Evolutionary conservation across 805 yeast species (phyloP), one percentile per base, ranked within the genome.

Genomic region (Starmera dryadoides): DNA sequence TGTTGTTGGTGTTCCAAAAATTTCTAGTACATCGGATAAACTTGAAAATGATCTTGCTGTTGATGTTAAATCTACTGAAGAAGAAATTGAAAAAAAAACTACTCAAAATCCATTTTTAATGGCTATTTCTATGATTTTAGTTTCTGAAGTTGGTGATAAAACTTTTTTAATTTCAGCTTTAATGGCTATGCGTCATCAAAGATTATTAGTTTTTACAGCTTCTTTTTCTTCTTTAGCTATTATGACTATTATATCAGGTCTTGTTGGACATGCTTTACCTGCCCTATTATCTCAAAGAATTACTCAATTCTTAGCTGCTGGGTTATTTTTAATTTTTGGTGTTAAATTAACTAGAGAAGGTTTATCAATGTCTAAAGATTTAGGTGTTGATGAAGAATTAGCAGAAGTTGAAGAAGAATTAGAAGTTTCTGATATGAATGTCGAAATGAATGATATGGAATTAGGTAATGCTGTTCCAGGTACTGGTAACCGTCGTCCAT

Each of bases 101-200:
- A 18, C 37, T 8, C 33, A 31, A 15, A 39, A 47, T 12, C 61
- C 94, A 3, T 82, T 93, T 49, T 51, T 85, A 42, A 77, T 91
- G 81, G 77, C 98, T 2, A 66, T 81, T 26, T 76, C 91, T 14
- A 93, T 93, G 98, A 93, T 93, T 55, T 65, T 86, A 25, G 85
- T 88, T n/a, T 85, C 95, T 22, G 99, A 93, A 62, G 82, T 93
- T 42, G 98, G 98, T 43, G 99, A 93, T 61, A 93, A 93, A 66
- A 93, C 99, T 0, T 93, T 93, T 58, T 72, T 93, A 48, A 87
- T 93, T 52, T 97, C 98, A 28, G 98, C 97, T 2, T 70, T 93
- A 47, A 89, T 93, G 96, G 96, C 98, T 23, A 93, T 93, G 98
- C 85, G 86, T 57, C 81, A 88, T 62, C 77, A 89, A 16, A 74